Percentiles rank a stretch among this genome's conserved stretches.
phyloP scores from a whole-genome alignment of 2,329 filamentous ascomycete genomes.

The Neopestalotiopsis sp. region DNA sequence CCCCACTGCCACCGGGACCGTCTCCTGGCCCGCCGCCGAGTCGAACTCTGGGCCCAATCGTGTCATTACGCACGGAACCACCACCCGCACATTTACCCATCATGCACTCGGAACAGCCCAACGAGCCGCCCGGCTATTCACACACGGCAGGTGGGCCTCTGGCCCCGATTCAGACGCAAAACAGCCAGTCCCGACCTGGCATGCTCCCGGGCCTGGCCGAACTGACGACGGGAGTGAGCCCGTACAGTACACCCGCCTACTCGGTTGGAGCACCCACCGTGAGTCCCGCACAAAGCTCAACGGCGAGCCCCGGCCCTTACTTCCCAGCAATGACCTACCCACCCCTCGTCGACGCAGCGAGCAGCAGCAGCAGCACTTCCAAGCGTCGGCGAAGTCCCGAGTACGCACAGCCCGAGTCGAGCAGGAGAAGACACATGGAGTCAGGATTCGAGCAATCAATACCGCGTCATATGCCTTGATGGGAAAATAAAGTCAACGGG shows the following conservation, averaged over 20 bases:
- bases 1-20: conserved; percentile 20
- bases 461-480: conserved; percentile 24
- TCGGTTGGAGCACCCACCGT: conserved; percentile 46
- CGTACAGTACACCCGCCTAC: conserved; percentile 64
- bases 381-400: conserved; percentile 63
- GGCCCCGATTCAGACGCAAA: conserved; percentile 58
- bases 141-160: conserved; percentile 45
- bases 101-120: conserved; percentile 34
- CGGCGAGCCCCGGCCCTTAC: conserved; percentile 49
- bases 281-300: conserved; percentile 44
- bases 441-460: conserved; percentile 29
- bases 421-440: conserved; percentile 47
- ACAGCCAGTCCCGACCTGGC: conserved; percentile 44
- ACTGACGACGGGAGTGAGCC: conserved; percentile 67
- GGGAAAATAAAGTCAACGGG: neutral
- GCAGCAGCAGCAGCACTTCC: conserved; percentile 31
- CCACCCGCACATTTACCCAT: conserved; percentile 24
- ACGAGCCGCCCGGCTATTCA: conserved; percentile 37
- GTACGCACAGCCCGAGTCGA: conserved; percentile 49
- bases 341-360: conserved; percentile 40
- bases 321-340: conserved; percentile 42
- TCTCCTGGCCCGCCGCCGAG: conserved; percentile 9
- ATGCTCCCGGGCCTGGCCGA: conserved; percentile 67
- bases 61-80: conserved; percentile 17
- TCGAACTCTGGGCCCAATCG: conserved; percentile 13